Base-by-base conservation (phyloP, 1,139 yeast species). In the Taphrina pruni region DNA sequence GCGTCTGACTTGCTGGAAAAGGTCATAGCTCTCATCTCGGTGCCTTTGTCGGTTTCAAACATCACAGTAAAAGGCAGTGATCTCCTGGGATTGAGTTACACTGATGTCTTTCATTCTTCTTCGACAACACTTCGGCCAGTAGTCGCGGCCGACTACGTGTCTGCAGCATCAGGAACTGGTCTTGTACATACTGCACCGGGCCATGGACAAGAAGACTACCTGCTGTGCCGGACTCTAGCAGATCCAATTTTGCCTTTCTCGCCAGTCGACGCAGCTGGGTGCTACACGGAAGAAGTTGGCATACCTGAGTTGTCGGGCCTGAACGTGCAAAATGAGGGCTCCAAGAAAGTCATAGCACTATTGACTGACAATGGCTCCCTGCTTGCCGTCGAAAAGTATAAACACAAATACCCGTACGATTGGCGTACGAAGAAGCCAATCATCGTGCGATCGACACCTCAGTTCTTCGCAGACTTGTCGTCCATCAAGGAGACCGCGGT, bases 101-200 rank as follows among this genome's bases (percentile, higher is more conserved):
- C 32, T 1, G 67, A 64, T 26, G 56, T 55, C 11, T 36, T 64
- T 7, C 43, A 38, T 5, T 2, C n/a, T 20, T 12, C 14, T 3
- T n/a, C 43, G 5, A 26, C 11, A 8, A 26, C 8, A 6, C 9
- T 20, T n/a, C 56, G 82, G 72, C 96, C 96, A 0, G 81, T 95
- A 5, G 74, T 93, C 1, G 87, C 86, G 71, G 98, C 96, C 1
- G 86, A 84, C 65, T 97, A 93, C 78, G 98, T 95, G 12, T 87
- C 92, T 0, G 85, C 85, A 66, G 75, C 84, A 1, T 87, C 96
- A 0, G 99, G 99, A 78, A 91, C 99, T 0, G 99, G 99, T 1
- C 80, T 95, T 17, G 99, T 94, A 0, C 99, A 94, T 76, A 90
- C 92, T 20, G 98, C 99, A 0, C 98, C 99, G 1, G 98, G 97